Base-by-base conservation (phyloP, 2,329 filamentous ascomycete genomes). In the Cladophialophora carrionii region DNA sequence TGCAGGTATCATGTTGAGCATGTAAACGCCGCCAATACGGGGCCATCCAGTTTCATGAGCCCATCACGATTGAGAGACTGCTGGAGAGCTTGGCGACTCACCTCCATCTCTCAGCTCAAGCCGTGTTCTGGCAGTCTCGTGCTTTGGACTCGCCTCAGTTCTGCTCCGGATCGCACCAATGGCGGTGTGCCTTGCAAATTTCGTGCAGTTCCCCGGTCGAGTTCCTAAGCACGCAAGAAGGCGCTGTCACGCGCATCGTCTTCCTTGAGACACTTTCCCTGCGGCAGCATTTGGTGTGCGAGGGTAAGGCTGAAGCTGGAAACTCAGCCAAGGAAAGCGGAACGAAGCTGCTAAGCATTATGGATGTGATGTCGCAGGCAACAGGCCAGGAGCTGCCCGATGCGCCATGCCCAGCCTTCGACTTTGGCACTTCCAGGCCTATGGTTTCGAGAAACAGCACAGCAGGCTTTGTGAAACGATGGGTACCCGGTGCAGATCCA, bases 101-200 rank as follows among this genome's bases (percentile, higher is more conserved):
- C 48, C 48, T 51, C 48, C 9, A 29, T 43, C 20, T 14, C 48
- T 51, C 48, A 51, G 48, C 48, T 51, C 48, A 43, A 8, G 37
- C n/a, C n/a, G 17, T 43, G 17, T 26, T 51, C 17, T 20, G 24
- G 48, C 48, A 12, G 14, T 51, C 48, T 17, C 14, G 10, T 9
- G 48, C 24, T 20, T 51, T 17, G 22, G n/a, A 51, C 3, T 1
- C 4, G 37, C 37, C 12, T 17, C 17, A 20, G 37, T n/a, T 43
- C 14, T 43, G 17, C 37, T 43, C n/a, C 37, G 8, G 17, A n/a
- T 43, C 14, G 37, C 17, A 43, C 37, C 37, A 17, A 20, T n/a
- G 37, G 17, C 37, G 17, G 37, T 43, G 37, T 43, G 37, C 17
- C 14, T 43, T 43, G 17, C 37, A n/a, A 9, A 43, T n/a, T 7